Conservation (phyloP, 2,329 filamentous ascomycete species). For the Neofusicoccum parvum region DNA sequence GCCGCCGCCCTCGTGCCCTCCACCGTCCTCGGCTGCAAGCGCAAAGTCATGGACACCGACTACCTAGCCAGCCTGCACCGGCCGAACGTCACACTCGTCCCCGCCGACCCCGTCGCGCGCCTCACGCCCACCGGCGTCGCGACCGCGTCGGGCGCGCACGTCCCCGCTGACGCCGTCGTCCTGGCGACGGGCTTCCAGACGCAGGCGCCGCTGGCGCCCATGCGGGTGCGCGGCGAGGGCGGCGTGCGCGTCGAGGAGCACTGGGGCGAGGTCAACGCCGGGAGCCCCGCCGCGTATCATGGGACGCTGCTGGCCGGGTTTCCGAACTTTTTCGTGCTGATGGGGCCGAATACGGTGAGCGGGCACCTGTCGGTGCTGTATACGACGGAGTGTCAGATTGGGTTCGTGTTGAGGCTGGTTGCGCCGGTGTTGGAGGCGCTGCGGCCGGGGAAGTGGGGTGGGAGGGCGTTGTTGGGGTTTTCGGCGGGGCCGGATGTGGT, state of each 20-base stretch:
- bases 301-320: constrained; percentile 53
- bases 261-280: constrained; percentile 41
- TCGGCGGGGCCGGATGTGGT: constrained; percentile 28
- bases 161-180: constrained; percentile 20
- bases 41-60: constrained; percentile 51
- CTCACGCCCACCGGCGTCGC: constrained; percentile 43
- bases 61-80: constrained; percentile 49
- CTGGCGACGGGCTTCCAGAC: constrained; percentile 36
- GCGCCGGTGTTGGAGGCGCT: constrained; percentile 43
- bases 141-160: constrained; percentile 39
- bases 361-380: constrained; percentile 56
- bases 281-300: constrained; percentile 49
- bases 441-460: neutral
- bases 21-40: constrained; percentile 52
- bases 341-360: constrained; percentile 51
- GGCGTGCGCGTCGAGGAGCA: constrained; percentile 43
- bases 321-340: constrained; percentile 51
- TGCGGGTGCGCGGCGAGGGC: constrained; percentile 49
- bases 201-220: constrained; percentile 49
- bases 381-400: constrained; percentile 56
- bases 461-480: neutral
- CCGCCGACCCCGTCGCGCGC: constrained; percentile 43
- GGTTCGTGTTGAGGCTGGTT: constrained; percentile 48
- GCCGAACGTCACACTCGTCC: constrained; percentile 44
- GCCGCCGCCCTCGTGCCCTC: constrained; percentile 48